Base-by-base conservation (phyloP, 2,329 filamentous ascomycete genomes). In the Trichoderma afroharzianum region DNA sequence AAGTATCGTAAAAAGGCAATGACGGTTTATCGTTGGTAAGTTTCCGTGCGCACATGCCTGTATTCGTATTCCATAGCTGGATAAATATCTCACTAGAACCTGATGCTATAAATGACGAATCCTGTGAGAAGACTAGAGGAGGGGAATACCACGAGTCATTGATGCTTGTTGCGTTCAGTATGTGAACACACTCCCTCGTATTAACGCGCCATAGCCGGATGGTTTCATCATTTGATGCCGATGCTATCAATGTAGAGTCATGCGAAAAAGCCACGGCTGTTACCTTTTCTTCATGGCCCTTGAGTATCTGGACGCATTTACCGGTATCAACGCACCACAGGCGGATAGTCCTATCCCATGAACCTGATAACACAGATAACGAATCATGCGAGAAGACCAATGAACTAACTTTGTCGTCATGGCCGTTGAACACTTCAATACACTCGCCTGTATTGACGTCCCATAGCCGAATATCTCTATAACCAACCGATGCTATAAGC, bases 311-410 rank as follows among this genome's bases (percentile, higher is more conserved):
- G 1, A 39, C 36, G 15, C 36, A 43, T 43, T n/a, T 4, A 18
- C 36, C 36, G 2, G 36, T 43, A 18, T 43, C 15, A 18, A 18
- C n/a, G 36, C 15, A n/a, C 36, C 36, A 43, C 15, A 43, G 36
- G 6, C 36, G 36, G 15, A 2, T 8, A 43, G 36, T n/a, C 1
- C 0, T 0, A 1, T 43, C 36, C 0, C 4, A 0, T 26, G 55
- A 43, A 7, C 24, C 63, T 30, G 72, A 72, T 15, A 50, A 21
- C 21, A 72, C 24, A 11, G 12, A 68, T 14, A 3, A 36, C 15
- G 59, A 63, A 28, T 70, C 50, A n/a, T 67, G 69, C 4, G 66
- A 63, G 24, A 70, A 63, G 24, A 3, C 61, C 6, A 30, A 24
- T 1, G 33, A 3, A 7, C 8, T 7, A 18, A 39, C 36, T 0